Evolutionary conservation across 129 eudicot species (phyloP).

Genomic region (Silybum marianum): DNA sequence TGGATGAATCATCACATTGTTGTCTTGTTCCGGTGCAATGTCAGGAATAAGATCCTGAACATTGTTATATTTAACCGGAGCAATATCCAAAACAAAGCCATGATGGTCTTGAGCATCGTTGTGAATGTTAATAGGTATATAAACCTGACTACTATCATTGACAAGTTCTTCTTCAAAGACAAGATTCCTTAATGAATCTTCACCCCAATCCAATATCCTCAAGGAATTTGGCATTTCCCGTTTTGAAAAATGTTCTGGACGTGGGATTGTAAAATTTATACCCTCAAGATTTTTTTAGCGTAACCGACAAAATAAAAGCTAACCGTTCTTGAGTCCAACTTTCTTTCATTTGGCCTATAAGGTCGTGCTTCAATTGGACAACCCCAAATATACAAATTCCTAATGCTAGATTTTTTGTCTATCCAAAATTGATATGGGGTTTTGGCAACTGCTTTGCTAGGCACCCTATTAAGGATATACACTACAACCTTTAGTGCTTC

Average conservation of each 20-base stretch:
- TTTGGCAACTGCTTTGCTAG: not conserved
- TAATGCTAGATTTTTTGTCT: not conserved
- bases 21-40: not conserved
- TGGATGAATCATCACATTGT: not conserved
- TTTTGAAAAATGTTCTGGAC: not conserved
- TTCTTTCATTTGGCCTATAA: not conserved
- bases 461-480: not conserved
- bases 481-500: not conserved
- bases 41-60: not conserved
- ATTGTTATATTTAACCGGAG: too few relatives aligned
- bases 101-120: not conserved
- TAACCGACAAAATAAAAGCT: not conserved
- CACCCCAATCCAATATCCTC: not conserved
- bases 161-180: not conserved
- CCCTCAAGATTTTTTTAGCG: not conserved
- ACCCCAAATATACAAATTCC: not conserved
- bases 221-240: not conserved
- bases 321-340: not conserved
- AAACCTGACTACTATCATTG: not conserved
- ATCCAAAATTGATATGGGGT: not conserved
- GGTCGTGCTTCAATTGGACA: not conserved
- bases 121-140: not conserved
- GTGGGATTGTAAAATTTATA: constrained; percentile 6
- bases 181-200: not conserved
- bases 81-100: too few relatives aligned